Conservation (phyloP, 2,329 filamentous ascomycete species). For the Lasiodiplodia citricola region DNA sequence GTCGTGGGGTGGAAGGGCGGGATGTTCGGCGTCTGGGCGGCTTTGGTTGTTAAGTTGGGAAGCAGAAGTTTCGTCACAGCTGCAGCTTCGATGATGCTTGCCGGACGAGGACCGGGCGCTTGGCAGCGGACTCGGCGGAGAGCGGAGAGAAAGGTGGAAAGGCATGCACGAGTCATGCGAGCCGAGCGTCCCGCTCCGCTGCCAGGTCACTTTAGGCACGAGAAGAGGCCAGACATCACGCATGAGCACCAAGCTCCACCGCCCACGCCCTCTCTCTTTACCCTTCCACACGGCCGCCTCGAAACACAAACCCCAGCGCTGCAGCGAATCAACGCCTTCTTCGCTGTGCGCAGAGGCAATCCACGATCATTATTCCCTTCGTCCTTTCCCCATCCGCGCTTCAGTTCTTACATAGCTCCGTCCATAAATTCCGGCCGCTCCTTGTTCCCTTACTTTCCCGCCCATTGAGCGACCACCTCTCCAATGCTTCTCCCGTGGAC, state of each 20-base stretch:
- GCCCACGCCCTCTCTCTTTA: slow-evolving; percentile 1
- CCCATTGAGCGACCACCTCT: background rate
- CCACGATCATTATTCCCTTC: slow-evolving; percentile 3
- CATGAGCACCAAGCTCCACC: slow-evolving; percentile 16
- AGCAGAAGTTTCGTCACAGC: slow-evolving; percentile 21
- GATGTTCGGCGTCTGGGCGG: background rate
- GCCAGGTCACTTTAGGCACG: slow-evolving; percentile 9
- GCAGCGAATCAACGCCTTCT: slow-evolving; percentile 18
- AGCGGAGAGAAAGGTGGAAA: background rate
- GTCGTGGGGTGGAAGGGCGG: background rate
- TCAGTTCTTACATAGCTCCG: slow-evolving; percentile 1
- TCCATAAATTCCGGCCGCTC: slow-evolving; percentile 18
- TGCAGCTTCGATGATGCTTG: slow-evolving; percentile 12
- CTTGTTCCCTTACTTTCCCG: slow-evolving; percentile 22
- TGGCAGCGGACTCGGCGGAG: background rate
- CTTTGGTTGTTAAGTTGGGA: background rate
- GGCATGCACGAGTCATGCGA: background rate
- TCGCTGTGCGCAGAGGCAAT: slow-evolving; percentile 13
- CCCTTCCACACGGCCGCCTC: background rate
- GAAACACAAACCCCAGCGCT: background rate
- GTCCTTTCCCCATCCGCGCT: background rate
- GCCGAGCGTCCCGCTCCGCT: slow-evolving; percentile 13
- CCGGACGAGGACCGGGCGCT: slow-evolving; percentile 9
- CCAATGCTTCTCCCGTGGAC: slow-evolving; percentile 44
- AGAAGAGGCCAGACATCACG: slow-evolving; percentile 27